Base-by-base conservation (phyloP, 306 rosid genomes). In the Prunus mongolica region DNA sequence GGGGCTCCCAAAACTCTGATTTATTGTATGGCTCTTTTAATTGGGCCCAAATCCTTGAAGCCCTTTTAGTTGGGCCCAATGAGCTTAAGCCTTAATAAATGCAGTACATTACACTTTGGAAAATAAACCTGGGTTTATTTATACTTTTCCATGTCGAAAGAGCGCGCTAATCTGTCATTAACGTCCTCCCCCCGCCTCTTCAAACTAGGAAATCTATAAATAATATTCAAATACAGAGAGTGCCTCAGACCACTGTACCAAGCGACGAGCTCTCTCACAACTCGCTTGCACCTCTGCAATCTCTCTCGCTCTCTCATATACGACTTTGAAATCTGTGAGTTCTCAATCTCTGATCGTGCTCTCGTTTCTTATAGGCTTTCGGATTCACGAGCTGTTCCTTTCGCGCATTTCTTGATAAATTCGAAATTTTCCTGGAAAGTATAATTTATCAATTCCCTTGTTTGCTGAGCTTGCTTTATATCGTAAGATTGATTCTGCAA, bases 381-480 rank as follows among this genome's bases (percentile, higher is more conserved):
- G 3, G 69, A 51, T 58, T 24, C 28, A 11, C 2, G 10, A 46
- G 27, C n/a, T 9, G 11, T 72, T 61, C n/a, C 10, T 68, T 41
- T 28, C 55, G 47, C 15, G 47, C 54, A 45, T 38, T 32, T 50
- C 46, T 78, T 41, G 52, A 38, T 74, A 47, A 19, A 38, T 73
- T 75, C 24, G 28, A 22, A 15, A 46, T 16, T 54, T 75, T 74
- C 45, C 62, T 30, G 24, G 58, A 30, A 79, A 24, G 45, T 41
- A 20, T 44, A 69, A 52, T 78, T 69, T 52, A 71, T 47, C 47
- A 25, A 74, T 82, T 71, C 27, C 41, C 45, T 25, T 62, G 41
- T 62, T 28, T 15, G 32, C 5, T 27, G 49, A 66, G 58, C 38
- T 8, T 12, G 28, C 62, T 56, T 56, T 56, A 56, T 28, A 10